Percentiles rank a stretch among this genome's conserved stretches.
These are phyloP conservation scores for Sisymbrium altissimum DNA, from an alignment of 345 rosid genomes.

Conservation along the genomic window DNA sequence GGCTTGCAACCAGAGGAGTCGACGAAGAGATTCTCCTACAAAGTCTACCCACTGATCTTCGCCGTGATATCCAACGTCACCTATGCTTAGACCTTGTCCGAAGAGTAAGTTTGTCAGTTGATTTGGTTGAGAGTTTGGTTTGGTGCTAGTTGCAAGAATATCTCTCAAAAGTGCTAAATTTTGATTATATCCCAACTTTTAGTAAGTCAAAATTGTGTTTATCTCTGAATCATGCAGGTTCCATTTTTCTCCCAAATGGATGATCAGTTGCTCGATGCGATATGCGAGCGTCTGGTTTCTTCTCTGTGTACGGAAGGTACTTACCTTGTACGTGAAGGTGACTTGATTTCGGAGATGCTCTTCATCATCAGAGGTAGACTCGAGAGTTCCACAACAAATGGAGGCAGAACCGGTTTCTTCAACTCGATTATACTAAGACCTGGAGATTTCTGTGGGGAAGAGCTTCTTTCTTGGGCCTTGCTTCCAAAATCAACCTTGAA, in stretches of 20 bases:
- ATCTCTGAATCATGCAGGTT: slow-evolving; percentile 46
- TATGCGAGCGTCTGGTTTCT: slow-evolving; percentile 81
- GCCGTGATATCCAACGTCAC: slow-evolving; percentile 84
- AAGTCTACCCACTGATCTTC: slow-evolving; percentile 84
- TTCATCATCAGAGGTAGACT: slow-evolving; percentile 81
- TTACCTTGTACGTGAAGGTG: slow-evolving; percentile 89
- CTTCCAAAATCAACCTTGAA: slow-evolving; percentile 72
- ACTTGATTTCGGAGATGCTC: slow-evolving; percentile 88
- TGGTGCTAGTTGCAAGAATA: not conserved
- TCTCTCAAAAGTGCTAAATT: not conserved
- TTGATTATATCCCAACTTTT: not conserved
- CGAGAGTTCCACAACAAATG: slow-evolving; percentile 91
- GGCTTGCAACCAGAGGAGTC: slow-evolving; percentile 93
- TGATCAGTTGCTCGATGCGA: slow-evolving; percentile 90
- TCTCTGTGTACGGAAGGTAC: slow-evolving; percentile 78
- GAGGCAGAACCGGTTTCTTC: slow-evolving; percentile 95
- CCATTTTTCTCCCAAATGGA: slow-evolving; percentile 97
- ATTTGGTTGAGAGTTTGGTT: not conserved
- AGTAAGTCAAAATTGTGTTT: not conserved
- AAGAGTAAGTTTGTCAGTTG: slow-evolving; percentile 49
- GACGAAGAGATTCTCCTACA: slow-evolving; percentile 73
- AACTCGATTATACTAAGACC: slow-evolving; percentile 72
- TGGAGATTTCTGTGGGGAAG: slow-evolving; percentile 95
- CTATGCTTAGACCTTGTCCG: slow-evolving; percentile 91
- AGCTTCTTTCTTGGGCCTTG: slow-evolving; percentile 92